Percentiles rank a stretch among this genome's conserved stretches.
These are phyloP conservation scores for Torulaspora microellipsoides DNA, from an alignment of 805 yeast species.

Conservation along the genomic window DNA sequence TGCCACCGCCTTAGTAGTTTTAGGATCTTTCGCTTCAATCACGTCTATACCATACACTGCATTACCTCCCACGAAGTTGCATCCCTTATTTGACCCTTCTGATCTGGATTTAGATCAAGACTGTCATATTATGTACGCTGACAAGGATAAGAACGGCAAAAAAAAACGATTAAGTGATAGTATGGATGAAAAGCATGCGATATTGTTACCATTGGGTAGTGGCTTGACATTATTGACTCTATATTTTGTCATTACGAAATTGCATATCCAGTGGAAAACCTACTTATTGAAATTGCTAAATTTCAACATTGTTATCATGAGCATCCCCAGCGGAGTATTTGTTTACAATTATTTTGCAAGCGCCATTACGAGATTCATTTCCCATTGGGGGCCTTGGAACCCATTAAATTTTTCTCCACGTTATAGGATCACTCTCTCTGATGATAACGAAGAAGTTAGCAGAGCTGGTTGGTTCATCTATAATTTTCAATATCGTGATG, in stretches of 20 bases:
- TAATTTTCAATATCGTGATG: constrained; percentile 26
- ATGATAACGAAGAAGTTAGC: constrained; percentile 36
- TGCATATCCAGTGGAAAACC: constrained; percentile 27
- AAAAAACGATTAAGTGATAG: constrained; percentile 9
- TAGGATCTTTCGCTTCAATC: constrained; percentile 38
- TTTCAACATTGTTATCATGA: constrained; percentile 35
- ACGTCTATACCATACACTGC: constrained; percentile 29
- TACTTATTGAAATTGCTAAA: constrained; percentile 34
- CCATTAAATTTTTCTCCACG: constrained; percentile 34
- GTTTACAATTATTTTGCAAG: constrained; percentile 31
- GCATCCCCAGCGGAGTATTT: constrained; percentile 34
- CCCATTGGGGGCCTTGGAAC: constrained; percentile 26
- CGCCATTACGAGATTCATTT: constrained; percentile 26
- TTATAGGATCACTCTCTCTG: constrained; percentile 40
- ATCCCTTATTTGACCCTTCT: constrained; percentile 41
- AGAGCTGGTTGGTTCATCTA: constrained; percentile 39
- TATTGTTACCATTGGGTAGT: constrained; percentile 43
- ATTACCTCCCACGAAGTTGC: constrained; percentile 34
- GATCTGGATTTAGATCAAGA: constrained; percentile 34
- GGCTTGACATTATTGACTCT: constrained; percentile 24
- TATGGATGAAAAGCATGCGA: constrained; percentile 33
- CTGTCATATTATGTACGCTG: constrained; percentile 18
- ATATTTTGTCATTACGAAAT: constrained; percentile 18
- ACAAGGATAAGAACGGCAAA: constrained; percentile 7
- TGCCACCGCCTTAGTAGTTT: constrained; percentile 25